Base-by-base conservation (phyloP, 2,329 filamentous ascomycete species). In the Alternaria hordeiaustralica region DNA sequence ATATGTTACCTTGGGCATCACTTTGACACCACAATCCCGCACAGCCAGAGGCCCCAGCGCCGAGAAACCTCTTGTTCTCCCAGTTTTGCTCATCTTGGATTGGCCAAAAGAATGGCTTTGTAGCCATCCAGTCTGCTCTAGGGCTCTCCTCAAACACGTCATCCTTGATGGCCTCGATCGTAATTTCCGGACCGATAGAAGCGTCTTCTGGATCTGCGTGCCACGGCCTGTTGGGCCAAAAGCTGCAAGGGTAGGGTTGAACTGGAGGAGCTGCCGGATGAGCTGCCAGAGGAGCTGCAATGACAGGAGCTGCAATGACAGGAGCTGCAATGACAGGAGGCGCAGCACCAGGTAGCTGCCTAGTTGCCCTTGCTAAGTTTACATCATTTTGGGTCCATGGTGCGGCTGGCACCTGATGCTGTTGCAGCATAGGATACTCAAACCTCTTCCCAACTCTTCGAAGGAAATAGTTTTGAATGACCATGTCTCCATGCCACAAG, bases 21-120 rank as follows among this genome's bases (percentile, higher is more conserved):
- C 36, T 33, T 13, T 58, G 25, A n/a, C 58, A 58, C 61, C 62
- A 65, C 12, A 70, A 25, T 20, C 41, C 23, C 20, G 25, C 41
- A 15, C 12, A 45, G 23, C 54, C 41, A 30, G 50, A 64, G 4
- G 41, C 6, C 4, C 67, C 65, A 5, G 30, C 12, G 9, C 62
- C 67, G 3, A 69, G 45, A 23, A 50, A 57, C 11, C 41, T 58
- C 6, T 26, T 56, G 6, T 61, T 63, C 18, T 45, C 7, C 60
- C 63, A 67, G 4, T 26, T n/a, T 4, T 44, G 11, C 23, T 46
- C 45, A 13, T 53, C 25, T 11, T 13, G 30, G 6, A 18, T 8
- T 10, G 46, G 59, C 46, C 54, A 56, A 36, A 51, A 25, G 43
- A 46, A 23, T 23, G 49, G 36, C 8, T 46, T 15, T 8, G 36